A percentile compares a stretch with the other conserved stretches of the same genome.
Evolutionary conservation across 495 filamentous ascomycete genomes (phyloP).

Genomic region (Extremus antarcticus): DNA sequence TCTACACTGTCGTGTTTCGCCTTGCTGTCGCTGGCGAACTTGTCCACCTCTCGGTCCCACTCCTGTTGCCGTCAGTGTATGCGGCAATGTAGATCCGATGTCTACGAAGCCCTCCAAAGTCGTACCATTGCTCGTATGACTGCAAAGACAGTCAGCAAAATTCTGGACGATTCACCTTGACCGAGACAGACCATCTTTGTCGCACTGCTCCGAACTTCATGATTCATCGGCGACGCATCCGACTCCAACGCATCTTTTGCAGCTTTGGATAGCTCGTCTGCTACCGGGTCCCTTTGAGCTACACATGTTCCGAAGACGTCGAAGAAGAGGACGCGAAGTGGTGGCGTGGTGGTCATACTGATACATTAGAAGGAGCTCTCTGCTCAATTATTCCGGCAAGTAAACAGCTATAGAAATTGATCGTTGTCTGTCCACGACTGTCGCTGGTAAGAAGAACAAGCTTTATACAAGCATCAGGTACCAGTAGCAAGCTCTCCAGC

Average conservation of each 20-base stretch:
- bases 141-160: background rate
- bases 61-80: constrained; percentile 59
- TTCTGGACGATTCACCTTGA: no score
- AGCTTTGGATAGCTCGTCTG: constrained; percentile 36
- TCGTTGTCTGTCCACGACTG: no score
- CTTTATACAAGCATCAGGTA: no score
- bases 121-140: constrained; percentile 17
- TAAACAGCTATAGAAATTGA: no score
- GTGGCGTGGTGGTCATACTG: constrained; percentile 27
- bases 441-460: no score
- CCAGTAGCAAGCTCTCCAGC: no score
- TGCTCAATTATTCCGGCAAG: no score
- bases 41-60: constrained; percentile 54
- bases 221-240: constrained; percentile 31
- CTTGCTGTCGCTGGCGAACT: constrained; percentile 44
- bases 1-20: constrained; percentile 33
- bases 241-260: constrained; percentile 36
- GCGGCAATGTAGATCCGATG: no score
- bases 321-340: constrained; percentile 44
- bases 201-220: constrained; percentile 36
- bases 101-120: constrained; percentile 3
- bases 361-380: no score
- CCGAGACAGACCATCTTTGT: constrained; percentile 35
- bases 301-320: constrained; percentile 72
- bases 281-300: constrained; percentile 56